Percentiles rank a stretch among this genome's conserved stretches.
phyloP scores from a whole-genome alignment of 106 monocot genomes.

The Ottelia alismoides region DNA sequence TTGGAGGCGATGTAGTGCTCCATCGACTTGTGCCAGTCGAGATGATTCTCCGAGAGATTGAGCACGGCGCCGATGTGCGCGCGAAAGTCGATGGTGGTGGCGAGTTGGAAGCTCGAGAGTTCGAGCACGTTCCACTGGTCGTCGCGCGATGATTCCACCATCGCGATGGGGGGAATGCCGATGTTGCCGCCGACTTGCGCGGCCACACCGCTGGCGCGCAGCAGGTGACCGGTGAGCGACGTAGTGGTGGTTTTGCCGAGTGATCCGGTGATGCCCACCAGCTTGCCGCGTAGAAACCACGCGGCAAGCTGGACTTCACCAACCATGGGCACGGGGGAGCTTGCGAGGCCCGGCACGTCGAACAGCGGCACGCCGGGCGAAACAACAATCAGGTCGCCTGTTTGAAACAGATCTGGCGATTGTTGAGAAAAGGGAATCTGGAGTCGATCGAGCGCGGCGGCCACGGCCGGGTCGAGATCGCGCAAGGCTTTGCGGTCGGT shows the following conservation, averaged over 20 bases:
- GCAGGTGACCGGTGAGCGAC: background rate
- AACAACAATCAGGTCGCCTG: too few species aligned
- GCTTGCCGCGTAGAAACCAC: background rate
- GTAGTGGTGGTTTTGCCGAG: conserved; percentile 10
- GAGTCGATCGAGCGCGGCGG: background rate
- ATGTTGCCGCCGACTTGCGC: background rate
- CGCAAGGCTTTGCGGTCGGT: background rate
- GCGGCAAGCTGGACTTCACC: conserved; percentile 1
- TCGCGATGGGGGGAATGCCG: background rate
- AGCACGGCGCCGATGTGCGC: background rate
- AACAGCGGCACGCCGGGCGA: too few species aligned
- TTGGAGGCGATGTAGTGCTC: background rate
- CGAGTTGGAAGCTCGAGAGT: background rate
- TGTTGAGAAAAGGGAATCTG: too few species aligned
- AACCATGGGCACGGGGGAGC: background rate
- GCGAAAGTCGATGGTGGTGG: background rate
- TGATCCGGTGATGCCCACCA: conserved; percentile 5
- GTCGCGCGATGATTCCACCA: background rate
- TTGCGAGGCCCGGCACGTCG: background rate
- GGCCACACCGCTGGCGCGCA: background rate
- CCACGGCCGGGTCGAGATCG: too few species aligned
- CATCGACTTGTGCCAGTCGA: background rate
- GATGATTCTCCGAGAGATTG: background rate
- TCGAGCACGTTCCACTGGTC: background rate
- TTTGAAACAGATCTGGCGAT: too few species aligned